Conservation (phyloP, 1,284 basidiomycete genomes). For the Hymenochaete sp. region DNA sequence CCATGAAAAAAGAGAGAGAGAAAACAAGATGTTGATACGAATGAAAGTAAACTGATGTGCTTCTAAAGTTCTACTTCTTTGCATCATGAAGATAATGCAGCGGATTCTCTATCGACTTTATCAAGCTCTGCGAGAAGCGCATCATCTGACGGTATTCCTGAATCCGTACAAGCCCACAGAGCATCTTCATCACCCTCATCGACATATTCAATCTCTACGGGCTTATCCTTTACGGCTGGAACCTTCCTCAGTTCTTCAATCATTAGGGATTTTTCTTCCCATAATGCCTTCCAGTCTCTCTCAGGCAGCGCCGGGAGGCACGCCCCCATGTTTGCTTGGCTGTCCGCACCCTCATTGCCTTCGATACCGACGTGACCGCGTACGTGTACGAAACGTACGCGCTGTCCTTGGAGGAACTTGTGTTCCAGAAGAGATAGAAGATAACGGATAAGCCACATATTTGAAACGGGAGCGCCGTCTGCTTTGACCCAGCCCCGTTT, state of each 20-base stretch:
- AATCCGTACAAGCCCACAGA: no score
- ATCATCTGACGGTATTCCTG: no score
- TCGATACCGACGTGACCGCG: slow-evolving; percentile 59
- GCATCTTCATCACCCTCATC: no score
- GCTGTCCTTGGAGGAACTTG: slow-evolving; percentile 42
- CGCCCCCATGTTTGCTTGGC: slow-evolving; percentile 51
- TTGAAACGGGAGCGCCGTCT: slow-evolving; percentile 50
- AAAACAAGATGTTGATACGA: no score
- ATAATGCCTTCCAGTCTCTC: slow-evolving; percentile 54
- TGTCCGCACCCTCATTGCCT: slow-evolving; percentile 77
- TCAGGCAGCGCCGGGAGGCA: slow-evolving; percentile 25
- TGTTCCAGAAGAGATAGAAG: slow-evolving; percentile 43
- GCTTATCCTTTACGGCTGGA: not conserved
- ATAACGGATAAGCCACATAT: slow-evolving; percentile 56
- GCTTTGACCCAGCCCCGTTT: slow-evolving; percentile 41
- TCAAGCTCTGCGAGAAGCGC: no score
- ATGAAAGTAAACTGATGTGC: no score
- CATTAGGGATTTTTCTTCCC: slow-evolving; percentile 1
- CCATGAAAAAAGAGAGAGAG: no score
- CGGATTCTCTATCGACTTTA: no score
- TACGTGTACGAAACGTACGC: slow-evolving; percentile 54
- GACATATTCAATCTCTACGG: not conserved
- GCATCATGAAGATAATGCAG: no score
- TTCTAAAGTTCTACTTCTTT: no score
- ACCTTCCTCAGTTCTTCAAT: not conserved